phyloP scores from a whole-genome alignment of 2,329 filamentous ascomycete genomes.

The Onygenales sp. region DNA sequence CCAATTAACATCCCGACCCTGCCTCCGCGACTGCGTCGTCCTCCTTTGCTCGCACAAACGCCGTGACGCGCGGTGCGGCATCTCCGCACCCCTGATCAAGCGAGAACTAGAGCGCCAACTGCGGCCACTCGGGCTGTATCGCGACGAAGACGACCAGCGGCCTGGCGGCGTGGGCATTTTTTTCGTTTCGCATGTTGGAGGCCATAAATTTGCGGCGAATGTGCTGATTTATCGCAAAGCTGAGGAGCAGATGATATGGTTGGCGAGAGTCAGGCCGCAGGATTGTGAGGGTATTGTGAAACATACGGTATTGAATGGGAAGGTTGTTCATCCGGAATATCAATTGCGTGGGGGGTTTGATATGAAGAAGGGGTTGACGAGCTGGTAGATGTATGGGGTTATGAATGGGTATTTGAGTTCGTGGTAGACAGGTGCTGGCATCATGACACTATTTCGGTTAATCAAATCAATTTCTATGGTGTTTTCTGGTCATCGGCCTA shows the following conservation, averaged over 20 bases:
- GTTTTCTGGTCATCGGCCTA: no score
- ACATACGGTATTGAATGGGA: slow-evolving; percentile 85
- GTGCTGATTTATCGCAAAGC: slow-evolving; percentile 67
- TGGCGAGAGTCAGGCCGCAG: slow-evolving; percentile 72
- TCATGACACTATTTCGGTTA: background rate
- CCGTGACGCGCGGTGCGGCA: slow-evolving; percentile 85
- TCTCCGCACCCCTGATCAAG: slow-evolving; percentile 81
- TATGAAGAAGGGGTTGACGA: slow-evolving; percentile 64
- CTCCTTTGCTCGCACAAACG: slow-evolving; percentile 89
- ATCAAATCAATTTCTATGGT: no score
- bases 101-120: slow-evolving; percentile 85
- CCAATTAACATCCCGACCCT: slow-evolving; percentile 51
- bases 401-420: background rate
- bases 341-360: slow-evolving; percentile 90
- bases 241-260: slow-evolving; percentile 85
- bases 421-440: background rate
- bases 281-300: slow-evolving; percentile 87
- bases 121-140: slow-evolving; percentile 70
- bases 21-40: slow-evolving; percentile 76
- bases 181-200: slow-evolving; percentile 92
- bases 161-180: slow-evolving; percentile 90
- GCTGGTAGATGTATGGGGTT: slow-evolving; percentile 56
- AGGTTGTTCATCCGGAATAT: slow-evolving; percentile 77
- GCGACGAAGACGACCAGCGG: slow-evolving; percentile 78
- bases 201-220: slow-evolving; percentile 94